Evolutionary conservation across 2,329 filamentous ascomycete genomes (phyloP).

Genomic region (Penicillium verrucosum): DNA sequence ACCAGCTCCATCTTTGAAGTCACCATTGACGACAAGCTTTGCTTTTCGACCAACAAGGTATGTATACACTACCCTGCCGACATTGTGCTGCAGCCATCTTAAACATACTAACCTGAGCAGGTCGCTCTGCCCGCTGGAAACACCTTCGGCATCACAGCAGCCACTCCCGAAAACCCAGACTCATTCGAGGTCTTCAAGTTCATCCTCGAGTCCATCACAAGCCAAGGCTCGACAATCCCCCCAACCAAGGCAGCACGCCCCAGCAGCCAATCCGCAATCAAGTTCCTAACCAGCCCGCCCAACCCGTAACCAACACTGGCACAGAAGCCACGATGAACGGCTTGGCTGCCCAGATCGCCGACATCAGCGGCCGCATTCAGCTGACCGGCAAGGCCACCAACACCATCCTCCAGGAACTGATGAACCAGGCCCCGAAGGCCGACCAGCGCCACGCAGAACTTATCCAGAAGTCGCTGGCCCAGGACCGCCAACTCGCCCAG

Average conservation of each 20-base stretch:
- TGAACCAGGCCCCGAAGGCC: constrained; percentile 50
- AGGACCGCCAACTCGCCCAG: constrained; percentile 28
- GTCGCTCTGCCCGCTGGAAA: constrained; percentile 77
- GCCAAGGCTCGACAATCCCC: constrained; percentile 19
- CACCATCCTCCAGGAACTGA: constrained; percentile 54
- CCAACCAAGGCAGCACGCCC: constrained; percentile 15
- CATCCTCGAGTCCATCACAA: constrained; percentile 60
- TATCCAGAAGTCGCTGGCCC: constrained; percentile 36
- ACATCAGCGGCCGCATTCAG: constrained; percentile 78
- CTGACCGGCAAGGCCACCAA: constrained; percentile 59
- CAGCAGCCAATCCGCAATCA: constrained; percentile 26
- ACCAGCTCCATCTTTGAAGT: constrained; percentile 67
- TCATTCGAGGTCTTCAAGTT: constrained; percentile 93
- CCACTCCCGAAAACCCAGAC: constrained; percentile 86
- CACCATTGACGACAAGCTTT: constrained; percentile 71
- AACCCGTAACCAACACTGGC: constrained; percentile 42
- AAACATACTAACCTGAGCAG: constrained; percentile 34
- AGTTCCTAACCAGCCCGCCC: constrained; percentile 11
- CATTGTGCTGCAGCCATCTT: background rate
- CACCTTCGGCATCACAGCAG: constrained; percentile 80
- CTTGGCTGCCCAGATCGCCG: constrained; percentile 66
- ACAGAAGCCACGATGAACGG: constrained; percentile 6
- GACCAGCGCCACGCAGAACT: constrained; percentile 55
- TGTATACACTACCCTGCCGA: constrained; percentile 10
- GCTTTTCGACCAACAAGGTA: constrained; percentile 74